Evolutionary conservation across 1,284 basidiomycete genomes (phyloP).

Genomic region (Malassezia japonica): DNA sequence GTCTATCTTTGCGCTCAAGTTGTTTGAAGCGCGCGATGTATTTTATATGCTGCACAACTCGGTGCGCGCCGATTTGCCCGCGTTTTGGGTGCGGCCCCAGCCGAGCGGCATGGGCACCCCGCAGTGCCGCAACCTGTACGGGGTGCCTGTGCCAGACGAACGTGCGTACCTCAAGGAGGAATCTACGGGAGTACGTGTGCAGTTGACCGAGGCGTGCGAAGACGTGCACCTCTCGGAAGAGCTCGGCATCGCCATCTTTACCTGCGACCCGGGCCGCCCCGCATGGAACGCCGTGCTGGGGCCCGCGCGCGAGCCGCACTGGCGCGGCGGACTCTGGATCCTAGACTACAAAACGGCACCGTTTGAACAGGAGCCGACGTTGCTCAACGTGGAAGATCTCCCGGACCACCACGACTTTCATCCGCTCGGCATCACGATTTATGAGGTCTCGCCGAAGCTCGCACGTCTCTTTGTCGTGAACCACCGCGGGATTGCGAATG

Average conservation of each 20-base stretch:
- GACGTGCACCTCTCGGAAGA: slow-evolving; percentile 1
- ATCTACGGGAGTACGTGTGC: background rate
- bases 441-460: background rate
- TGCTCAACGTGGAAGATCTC: slow-evolving; percentile 1
- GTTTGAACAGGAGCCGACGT: background rate
- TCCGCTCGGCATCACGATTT: slow-evolving; percentile 15
- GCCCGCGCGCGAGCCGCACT: background rate
- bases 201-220: slow-evolving; percentile 12
- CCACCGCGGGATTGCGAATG: background rate
- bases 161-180: background rate
- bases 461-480: slow-evolving; percentile 19
- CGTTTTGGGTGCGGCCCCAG: background rate
- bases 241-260: slow-evolving; percentile 9
- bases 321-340: slow-evolving; percentile 17
- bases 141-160: slow-evolving; percentile 1
- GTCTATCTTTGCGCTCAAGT: background rate
- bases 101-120: background rate
- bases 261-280: slow-evolving; percentile 18
- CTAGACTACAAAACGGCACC: background rate
- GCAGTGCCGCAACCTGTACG: background rate
- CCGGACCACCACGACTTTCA: slow-evolving; percentile 14
- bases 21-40: background rate
- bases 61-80: background rate
- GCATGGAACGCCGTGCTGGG: slow-evolving; percentile 20
- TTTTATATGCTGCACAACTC: background rate